Percentiles rank a stretch among this genome's conserved stretches.
phyloP scores from a whole-genome alignment of 139 green algal genomes.

The Chlorella vulgaris region DNA sequence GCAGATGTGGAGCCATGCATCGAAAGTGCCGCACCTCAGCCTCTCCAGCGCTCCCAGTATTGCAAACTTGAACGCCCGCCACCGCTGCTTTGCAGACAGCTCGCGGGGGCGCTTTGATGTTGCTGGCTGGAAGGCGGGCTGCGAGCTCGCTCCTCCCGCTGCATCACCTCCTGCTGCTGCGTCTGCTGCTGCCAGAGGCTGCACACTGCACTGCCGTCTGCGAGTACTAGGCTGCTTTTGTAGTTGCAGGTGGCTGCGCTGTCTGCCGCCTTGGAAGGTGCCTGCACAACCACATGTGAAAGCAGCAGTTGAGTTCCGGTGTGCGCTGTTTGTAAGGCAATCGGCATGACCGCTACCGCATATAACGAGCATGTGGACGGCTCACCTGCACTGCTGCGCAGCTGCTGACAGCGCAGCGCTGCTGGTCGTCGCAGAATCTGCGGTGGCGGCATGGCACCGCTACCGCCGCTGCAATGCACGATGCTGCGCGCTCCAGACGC shows the following conservation, averaged over 20 bases:
- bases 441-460: background rate
- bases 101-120: background rate
- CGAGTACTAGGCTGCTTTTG: background rate
- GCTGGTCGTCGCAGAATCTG: too few species aligned
- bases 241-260: background rate
- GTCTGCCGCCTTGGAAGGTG: too few species aligned
- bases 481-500: background rate
- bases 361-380: too few species aligned
- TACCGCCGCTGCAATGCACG: background rate
- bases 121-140: background rate
- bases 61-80: constrained; percentile 24
- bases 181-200: background rate
- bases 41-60: constrained; percentile 1
- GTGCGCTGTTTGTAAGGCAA: too few species aligned
- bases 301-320: too few species aligned
- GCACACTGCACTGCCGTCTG: background rate
- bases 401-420: too few species aligned
- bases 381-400: too few species aligned
- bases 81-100: constrained; percentile 9
- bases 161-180: background rate
- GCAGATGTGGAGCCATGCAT: background rate
- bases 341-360: too few species aligned
- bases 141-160: background rate
- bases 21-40: background rate
- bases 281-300: too few species aligned